These are phyloP conservation scores for Podaxis sp. DNA, from an alignment of 768 basidiomycete genomes.

Conservation along the genomic window DNA sequence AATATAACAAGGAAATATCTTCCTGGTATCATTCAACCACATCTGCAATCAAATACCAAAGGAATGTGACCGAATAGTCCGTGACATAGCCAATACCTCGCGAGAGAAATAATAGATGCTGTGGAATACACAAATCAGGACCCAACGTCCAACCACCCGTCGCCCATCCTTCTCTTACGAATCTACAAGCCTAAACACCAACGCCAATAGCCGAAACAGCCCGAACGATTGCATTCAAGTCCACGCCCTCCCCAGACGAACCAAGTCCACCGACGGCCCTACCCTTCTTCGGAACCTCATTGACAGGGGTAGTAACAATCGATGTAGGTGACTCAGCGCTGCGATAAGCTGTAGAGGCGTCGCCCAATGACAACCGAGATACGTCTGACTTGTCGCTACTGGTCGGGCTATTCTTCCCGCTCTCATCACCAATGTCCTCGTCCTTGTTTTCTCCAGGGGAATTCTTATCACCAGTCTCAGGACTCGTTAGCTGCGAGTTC, in stretches of 20 bases:
- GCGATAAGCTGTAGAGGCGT: neutral
- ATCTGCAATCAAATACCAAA: neutral
- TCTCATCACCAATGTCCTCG: neutral
- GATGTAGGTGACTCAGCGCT: neutral
- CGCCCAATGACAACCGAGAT: conserved; percentile 8
- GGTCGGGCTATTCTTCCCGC: conserved; percentile 9
- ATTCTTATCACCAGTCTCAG: neutral
- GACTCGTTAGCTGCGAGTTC: neutral
- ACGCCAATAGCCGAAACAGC: conserved; percentile 9
- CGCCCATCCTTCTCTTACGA: neutral
- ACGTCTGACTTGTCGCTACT: conserved; percentile 11
- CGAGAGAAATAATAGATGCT: neutral
- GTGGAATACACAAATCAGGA: neutral
- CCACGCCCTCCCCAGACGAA: neutral
- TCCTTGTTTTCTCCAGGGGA: neutral
- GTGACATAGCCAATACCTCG: neutral
- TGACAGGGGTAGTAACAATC: conserved; percentile 8
- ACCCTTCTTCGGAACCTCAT: conserved; percentile 1
- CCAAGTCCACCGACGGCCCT: neutral
- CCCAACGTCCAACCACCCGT: neutral
- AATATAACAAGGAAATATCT: neutral
- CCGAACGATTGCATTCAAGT: conserved; percentile 8
- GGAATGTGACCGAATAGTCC: neutral
- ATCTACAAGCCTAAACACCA: neutral
- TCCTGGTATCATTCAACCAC: neutral